Evolutionary conservation across 2,329 filamentous ascomycete species (phyloP), one percentile per base, ranked within the genome.

Genomic region (Diaporthe aspalathi): DNA sequence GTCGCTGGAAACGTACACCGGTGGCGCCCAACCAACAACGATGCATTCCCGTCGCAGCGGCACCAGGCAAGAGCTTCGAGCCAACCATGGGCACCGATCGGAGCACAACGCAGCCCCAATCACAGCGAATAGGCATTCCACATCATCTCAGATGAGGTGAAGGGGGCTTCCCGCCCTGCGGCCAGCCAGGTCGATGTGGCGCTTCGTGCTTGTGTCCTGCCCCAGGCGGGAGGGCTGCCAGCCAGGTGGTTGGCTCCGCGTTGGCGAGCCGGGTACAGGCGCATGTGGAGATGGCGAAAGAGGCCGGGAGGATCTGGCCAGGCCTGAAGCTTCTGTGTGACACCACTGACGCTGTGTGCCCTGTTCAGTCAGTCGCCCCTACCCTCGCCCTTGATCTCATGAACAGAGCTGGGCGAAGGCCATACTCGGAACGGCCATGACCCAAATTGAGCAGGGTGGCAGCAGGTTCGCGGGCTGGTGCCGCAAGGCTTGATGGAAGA

Each of bases 141-240:
- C 72, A 67, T 66, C 66, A 73, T 73, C 72, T 72, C 60, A 73
- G 72, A 73, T 72, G 67, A 73, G 70, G 60, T 72, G 70, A 70
- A 69, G 53, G 50, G 45, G 49, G 54, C 60, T 35, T 54, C 60
- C 57, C 57, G 27, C 53, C 56, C 72, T 69, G 69, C 70, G 53
- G 53, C 47, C 52, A 57, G 60, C 72, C 70, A 72, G 57, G 43
- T 27, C 62, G 32, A 45, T 43, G 38, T 70, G 69, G 65, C 45
- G 38, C 49, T 24, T 62, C 50, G 43, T 73, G 65, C 69, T 66
- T 54, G 57, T 24, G 32, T 50, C 45, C 47, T 47, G 17, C 43
- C 32, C 47, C 24, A 45, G 49, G 63, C 54, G 54, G 52, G 43
- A 52, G 32, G 45, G 32, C 49, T 67, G 16, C 72, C 69, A 27